Evolutionary conservation across 2,329 filamentous ascomycete genomes (phyloP).

Genomic region (Chrysoporthe deuterocubensis): DNA sequence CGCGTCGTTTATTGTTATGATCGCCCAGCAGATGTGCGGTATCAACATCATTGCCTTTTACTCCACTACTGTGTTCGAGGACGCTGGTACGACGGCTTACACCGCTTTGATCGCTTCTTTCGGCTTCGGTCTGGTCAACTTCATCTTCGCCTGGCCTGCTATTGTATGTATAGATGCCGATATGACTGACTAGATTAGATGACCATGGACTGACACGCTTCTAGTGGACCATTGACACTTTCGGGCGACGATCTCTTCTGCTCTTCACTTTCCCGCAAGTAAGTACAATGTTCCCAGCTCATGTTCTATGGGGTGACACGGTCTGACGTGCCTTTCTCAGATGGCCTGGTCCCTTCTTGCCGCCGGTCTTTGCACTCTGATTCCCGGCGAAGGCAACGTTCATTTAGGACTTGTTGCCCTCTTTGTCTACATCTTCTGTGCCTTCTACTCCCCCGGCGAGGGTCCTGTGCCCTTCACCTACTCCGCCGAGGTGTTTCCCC

Average conservation of each 20-base stretch:
- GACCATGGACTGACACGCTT: background rate
- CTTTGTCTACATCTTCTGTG: conserved; percentile 38
- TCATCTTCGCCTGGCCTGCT: conserved; percentile 68
- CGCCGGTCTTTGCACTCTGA: conserved; percentile 59
- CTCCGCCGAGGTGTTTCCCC: conserved; percentile 70
- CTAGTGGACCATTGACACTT: conserved; percentile 67
- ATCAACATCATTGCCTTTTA: conserved; percentile 58
- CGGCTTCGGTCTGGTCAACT: conserved; percentile 60
- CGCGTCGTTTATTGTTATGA: conserved; percentile 71
- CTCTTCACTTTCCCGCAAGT: conserved; percentile 71
- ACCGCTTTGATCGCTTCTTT: conserved; percentile 47
- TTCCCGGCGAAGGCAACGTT: conserved; percentile 36
- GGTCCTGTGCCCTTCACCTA: conserved; percentile 73
- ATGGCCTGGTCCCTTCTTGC: conserved; percentile 64
- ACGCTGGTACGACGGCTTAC: conserved; percentile 45
- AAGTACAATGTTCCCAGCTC: background rate
- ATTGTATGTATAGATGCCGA: conserved; percentile 37
- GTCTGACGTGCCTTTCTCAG: conserved; percentile 32
- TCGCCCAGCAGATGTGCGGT: conserved; percentile 65
- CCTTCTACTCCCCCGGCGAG: conserved; percentile 50
- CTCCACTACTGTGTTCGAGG: conserved; percentile 49
- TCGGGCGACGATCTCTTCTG: conserved; percentile 63
- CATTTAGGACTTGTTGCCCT: conserved; percentile 55
- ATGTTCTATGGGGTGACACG: background rate
- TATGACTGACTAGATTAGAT: background rate